Evolutionary conservation across 805 yeast genomes (phyloP), one percentile per base, ranked within the genome.

Genomic region (Saccharomycopsis schoenii): DNA sequence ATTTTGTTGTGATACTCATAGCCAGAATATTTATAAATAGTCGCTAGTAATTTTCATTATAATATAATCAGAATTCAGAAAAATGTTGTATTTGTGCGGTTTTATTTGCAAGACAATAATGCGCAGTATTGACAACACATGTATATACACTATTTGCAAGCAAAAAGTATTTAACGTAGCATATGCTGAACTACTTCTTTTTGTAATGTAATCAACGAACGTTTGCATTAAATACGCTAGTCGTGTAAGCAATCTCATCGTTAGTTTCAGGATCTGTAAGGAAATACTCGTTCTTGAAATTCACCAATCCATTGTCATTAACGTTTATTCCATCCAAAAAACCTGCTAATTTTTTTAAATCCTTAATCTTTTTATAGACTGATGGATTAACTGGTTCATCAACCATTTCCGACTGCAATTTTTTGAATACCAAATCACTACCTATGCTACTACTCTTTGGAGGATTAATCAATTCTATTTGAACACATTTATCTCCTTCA

Each of bases 391-490:
- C 24, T 4, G 42, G 40, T 39, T 21, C 17, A 4, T 54, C 47
- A 12, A 41, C 34, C 12, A 19, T 17, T 24, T n/a, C 6, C 17
- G 19, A 5, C 9, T 9, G 3, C 50, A 65, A 68, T 1, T 70
- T 70, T 21, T 71, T 71, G 65, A 82, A 82, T 15, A 62, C 63
- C 50, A 82, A 66, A 9, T 64, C 59, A 0, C 75, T 76, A 0
- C 86, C 86, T 10, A 76, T 55, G 0, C 60, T 51, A 2, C 76
- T 68, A 8, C 62, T 62, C 1, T 0, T 8, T 2, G 87, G 84
- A 0, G 85, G 83, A 2, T 58, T 61, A 0, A 83, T 78, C 5
- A 82, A 69, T 55, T 78, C 83, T 3, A 83, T 83, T 39, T 62
- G 65, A 25, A 69, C 64, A 4, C 50, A 55, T 6, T 52, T 56